These are phyloP conservation scores for Nicotiana tomentosiformis DNA, from an alignment of 257 asterid species.

Conservation along the genomic window DNA sequence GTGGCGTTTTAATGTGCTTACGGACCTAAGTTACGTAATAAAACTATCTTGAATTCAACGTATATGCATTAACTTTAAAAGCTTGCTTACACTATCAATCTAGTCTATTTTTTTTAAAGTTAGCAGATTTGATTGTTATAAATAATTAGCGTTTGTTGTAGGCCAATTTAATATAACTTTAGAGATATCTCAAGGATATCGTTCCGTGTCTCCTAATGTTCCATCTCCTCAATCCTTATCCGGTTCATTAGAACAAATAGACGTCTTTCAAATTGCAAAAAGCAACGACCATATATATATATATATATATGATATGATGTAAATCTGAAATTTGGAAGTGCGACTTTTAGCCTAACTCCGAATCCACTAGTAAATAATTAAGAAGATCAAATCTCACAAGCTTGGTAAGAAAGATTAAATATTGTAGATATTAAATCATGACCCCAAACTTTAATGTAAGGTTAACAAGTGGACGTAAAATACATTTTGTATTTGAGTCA, in stretches of 20 bases:
- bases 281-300: background rate
- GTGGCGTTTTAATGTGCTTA: background rate
- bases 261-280: background rate
- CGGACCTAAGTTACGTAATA: no score
- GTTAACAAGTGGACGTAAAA: background rate
- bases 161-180: no score
- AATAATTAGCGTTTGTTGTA: background rate
- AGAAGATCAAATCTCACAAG: background rate
- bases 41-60: no score
- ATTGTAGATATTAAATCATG: background rate
- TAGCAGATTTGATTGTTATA: background rate
- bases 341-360: slow-evolving; percentile 22
- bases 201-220: background rate
- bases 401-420: background rate
- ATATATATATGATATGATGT: background rate
- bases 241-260: background rate
- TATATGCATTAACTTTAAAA: no score
- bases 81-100: no score
- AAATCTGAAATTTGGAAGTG: background rate
- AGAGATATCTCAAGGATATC: background rate
- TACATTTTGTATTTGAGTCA: background rate
- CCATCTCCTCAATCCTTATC: no score
- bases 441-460: background rate
- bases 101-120: no score
- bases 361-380: slow-evolving; percentile 16